These are phyloP conservation scores for Solanum pimpinellifolium DNA, from an alignment of 257 asterid genomes.

Conservation along the genomic window DNA sequence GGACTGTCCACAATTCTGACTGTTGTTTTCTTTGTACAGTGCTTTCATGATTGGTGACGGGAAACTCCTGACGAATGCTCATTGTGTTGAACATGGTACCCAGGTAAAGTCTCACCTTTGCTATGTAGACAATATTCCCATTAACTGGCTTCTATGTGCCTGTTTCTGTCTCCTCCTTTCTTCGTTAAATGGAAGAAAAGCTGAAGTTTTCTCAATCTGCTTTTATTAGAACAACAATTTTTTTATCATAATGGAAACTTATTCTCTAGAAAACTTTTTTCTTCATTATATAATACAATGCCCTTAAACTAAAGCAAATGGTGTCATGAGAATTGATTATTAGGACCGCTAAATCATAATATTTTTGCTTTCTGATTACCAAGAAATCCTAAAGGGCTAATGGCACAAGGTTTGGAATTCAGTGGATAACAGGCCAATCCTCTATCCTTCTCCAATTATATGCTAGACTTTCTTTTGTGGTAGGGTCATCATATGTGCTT, in stretches of 20 bases:
- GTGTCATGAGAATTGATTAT: background rate
- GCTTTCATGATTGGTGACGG: constrained; percentile 95
- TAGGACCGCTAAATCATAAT: background rate
- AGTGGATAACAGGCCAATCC: background rate
- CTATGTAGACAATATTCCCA: background rate
- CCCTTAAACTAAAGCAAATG: background rate
- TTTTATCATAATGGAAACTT: background rate
- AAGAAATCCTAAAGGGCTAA: background rate
- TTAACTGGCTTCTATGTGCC: background rate
- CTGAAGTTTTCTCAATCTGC: background rate
- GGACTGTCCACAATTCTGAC: background rate
- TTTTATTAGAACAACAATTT: background rate
- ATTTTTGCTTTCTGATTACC: background rate
- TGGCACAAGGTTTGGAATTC: background rate
- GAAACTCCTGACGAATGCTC: constrained; percentile 95
- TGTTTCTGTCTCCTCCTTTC: background rate
- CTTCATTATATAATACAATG: background rate
- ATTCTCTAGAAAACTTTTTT: background rate
- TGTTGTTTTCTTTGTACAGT: constrained; percentile 29
- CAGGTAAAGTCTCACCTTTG: constrained; percentile 31
- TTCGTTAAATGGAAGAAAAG: background rate
- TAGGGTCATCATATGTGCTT: background rate
- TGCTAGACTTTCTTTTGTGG: background rate
- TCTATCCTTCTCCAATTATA: background rate
- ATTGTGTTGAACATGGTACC: constrained; percentile 83